These are phyloP conservation scores for Rutstroemia sp. DNA, from an alignment of 2,329 filamentous ascomycete species.

Conservation along the genomic window DNA sequence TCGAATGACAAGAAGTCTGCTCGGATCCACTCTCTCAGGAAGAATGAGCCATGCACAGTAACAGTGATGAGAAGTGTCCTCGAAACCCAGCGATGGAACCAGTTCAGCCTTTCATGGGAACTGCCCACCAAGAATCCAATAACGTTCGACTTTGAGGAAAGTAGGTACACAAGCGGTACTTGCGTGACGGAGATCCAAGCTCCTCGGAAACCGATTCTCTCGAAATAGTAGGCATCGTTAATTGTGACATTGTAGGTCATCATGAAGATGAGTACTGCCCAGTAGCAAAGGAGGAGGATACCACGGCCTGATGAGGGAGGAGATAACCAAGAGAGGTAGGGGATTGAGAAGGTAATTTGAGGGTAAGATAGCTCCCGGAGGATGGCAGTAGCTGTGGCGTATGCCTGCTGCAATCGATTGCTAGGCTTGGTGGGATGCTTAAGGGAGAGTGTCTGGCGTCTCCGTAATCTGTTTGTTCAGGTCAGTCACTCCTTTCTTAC, in stretches of 20 bases:
- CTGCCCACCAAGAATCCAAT: constrained; percentile 55
- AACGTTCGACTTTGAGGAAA: constrained; percentile 51
- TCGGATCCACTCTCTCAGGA: constrained; percentile 55
- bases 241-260: constrained; percentile 43
- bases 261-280: constrained; percentile 51
- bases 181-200: constrained; percentile 60
- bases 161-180: constrained; percentile 55
- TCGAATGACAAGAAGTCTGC: constrained; percentile 52
- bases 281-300: constrained; percentile 47
- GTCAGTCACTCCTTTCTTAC: not conserved
- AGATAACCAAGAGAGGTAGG: constrained; percentile 46
- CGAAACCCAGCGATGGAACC: constrained; percentile 66
- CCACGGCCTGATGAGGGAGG: constrained; percentile 52
- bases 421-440: constrained; percentile 46
- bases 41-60: constrained; percentile 63
- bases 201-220: constrained; percentile 60
- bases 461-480: constrained; percentile 36
- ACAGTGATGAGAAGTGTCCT: constrained; percentile 62
- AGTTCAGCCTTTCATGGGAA: constrained; percentile 64
- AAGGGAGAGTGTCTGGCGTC: constrained; percentile 30
- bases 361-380: constrained; percentile 49
- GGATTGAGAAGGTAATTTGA: constrained; percentile 42
- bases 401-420: constrained; percentile 39
- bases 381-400: constrained; percentile 53
- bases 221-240: constrained; percentile 50